A percentile compares a stretch with the other conserved stretches of the same genome.
Conservation (phyloP, 495 filamentous ascomycete species). For the Usnea hakonensis region DNA sequence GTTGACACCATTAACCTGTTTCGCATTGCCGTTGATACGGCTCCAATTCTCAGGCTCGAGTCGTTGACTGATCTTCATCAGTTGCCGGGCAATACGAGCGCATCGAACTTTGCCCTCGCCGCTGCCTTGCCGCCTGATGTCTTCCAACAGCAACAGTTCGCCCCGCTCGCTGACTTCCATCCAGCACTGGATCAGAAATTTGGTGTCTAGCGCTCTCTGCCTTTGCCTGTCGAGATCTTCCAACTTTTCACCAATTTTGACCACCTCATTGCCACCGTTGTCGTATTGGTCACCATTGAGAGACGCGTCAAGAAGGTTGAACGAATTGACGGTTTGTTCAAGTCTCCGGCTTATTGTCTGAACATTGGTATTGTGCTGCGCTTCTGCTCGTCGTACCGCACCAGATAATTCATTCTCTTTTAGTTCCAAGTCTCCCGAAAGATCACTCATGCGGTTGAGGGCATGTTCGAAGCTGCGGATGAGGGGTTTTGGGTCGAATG, state of each 20-base stretch:
- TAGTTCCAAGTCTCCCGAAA: conserved; percentile 78
- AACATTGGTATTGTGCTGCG: conserved; percentile 82
- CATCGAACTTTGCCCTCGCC: conserved; percentile 82
- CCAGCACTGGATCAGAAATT: conserved; percentile 94
- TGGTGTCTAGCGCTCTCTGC: conserved; percentile 81
- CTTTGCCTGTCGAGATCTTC: conserved; percentile 92
- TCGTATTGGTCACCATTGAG: conserved; percentile 56
- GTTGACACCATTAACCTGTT: conserved; percentile 49
- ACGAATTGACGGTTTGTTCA: conserved; percentile 81
- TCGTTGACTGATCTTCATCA: conserved; percentile 79
- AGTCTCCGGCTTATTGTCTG: conserved; percentile 79
- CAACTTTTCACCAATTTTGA: conserved; percentile 88
- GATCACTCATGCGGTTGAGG: conserved; percentile 63
- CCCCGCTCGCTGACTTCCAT: conserved; percentile 81
- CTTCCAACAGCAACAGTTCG: conserved; percentile 70
- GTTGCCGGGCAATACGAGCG: conserved; percentile 80
- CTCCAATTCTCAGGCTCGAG: conserved; percentile 69
- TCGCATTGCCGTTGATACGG: conserved; percentile 43
- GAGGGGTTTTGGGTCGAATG: conserved; percentile 95
- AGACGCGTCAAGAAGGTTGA: conserved; percentile 78
- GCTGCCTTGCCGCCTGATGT: conserved; percentile 67
- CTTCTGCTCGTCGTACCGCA: conserved; percentile 82
- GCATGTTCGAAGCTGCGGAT: conserved; percentile 93
- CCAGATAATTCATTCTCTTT: conserved; percentile 85
- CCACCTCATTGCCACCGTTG: conserved; percentile 69